A percentile compares a stretch with the other conserved stretches of the same genome.
These are phyloP conservation scores for Chimonanthus salicifolius DNA, from an alignment of 164 flowering plant species.

Conservation along the genomic window DNA sequence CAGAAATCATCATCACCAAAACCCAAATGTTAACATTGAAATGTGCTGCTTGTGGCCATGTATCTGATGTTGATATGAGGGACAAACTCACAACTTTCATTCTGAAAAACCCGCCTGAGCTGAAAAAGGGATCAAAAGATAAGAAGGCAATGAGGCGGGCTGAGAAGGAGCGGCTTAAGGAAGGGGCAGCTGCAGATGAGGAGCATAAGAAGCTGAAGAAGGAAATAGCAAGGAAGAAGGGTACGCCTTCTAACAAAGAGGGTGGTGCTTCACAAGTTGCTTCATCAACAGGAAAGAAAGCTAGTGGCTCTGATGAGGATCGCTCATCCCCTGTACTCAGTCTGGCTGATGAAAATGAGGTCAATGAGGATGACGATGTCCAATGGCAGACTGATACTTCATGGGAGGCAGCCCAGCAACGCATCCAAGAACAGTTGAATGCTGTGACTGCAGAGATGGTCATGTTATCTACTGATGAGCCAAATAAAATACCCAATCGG, in stretches of 20 bases:
- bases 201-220: slow-evolving; percentile 72
- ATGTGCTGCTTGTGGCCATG: slow-evolving; percentile 91
- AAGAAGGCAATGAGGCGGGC: slow-evolving; percentile 93
- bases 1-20: slow-evolving; percentile 70
- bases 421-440: slow-evolving; percentile 72
- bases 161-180: slow-evolving; percentile 88
- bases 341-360: slow-evolving; percentile 47
- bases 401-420: slow-evolving; percentile 51
- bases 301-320: slow-evolving; percentile 54
- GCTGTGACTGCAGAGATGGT: slow-evolving; percentile 75
- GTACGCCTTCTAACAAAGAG: slow-evolving; percentile 17
- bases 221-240: slow-evolving; percentile 53
- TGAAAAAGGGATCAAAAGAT: slow-evolving; percentile 73
- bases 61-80: slow-evolving; percentile 95
- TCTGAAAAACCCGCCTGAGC: slow-evolving; percentile 83
- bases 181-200: slow-evolving; percentile 89
- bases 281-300: slow-evolving; percentile 42
- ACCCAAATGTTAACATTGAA: slow-evolving; percentile 76
- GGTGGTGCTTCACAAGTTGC: slow-evolving; percentile 23
- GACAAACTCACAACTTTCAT: slow-evolving; percentile 85
- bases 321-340: slow-evolving; percentile 44
- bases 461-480: slow-evolving; percentile 48
- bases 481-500: slow-evolving; percentile 23
- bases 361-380: slow-evolving; percentile 39
- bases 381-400: slow-evolving; percentile 88